Evolutionary conservation across 805 yeast genomes (phyloP).

Genomic region (Zygosaccharomyces rouxii): DNA sequence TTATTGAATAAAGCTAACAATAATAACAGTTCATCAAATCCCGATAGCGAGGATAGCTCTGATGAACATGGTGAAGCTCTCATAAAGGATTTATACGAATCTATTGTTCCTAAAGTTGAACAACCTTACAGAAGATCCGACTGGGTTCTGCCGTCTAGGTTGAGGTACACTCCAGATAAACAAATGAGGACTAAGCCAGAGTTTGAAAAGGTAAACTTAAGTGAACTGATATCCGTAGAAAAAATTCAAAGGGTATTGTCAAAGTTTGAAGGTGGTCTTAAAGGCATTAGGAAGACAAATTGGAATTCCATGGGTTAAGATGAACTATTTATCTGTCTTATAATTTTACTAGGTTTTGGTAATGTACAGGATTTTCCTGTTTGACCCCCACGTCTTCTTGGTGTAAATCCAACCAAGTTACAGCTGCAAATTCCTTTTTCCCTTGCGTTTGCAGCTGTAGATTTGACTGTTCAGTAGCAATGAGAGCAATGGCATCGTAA

Average conservation of each 20-base stretch:
- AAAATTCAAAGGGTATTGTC: slow-evolving; percentile 29
- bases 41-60: slow-evolving; percentile 5
- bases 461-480: slow-evolving; percentile 48
- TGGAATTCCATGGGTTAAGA: slow-evolving; percentile 9
- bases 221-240: slow-evolving; percentile 26
- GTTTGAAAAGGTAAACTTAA: slow-evolving; percentile 30
- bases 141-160: slow-evolving; percentile 31
- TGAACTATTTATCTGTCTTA: neutral
- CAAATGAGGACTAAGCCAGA: slow-evolving; percentile 32
- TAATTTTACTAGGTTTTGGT: slow-evolving; percentile 17
- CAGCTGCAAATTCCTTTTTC: slow-evolving; percentile 39
- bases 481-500: slow-evolving; percentile 80
- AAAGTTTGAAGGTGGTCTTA: slow-evolving; percentile 34
- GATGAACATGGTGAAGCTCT: slow-evolving; percentile 9
- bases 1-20: slow-evolving; percentile 18
- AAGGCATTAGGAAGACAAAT: slow-evolving; percentile 29
- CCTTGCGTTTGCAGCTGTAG: slow-evolving; percentile 31
- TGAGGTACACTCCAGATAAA: slow-evolving; percentile 33
- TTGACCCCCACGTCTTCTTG: slow-evolving; percentile 59
- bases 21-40: slow-evolving; percentile 1
- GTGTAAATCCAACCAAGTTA: slow-evolving; percentile 62
- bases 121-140: slow-evolving; percentile 36
- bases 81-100: slow-evolving; percentile 30
- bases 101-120: slow-evolving; percentile 28
- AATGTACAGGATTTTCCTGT: slow-evolving; percentile 41